Percentiles rank a stretch among this genome's conserved stretches.
Conservation (phyloP, 108 stramenopile species). For the Cyclotella baltica region DNA sequence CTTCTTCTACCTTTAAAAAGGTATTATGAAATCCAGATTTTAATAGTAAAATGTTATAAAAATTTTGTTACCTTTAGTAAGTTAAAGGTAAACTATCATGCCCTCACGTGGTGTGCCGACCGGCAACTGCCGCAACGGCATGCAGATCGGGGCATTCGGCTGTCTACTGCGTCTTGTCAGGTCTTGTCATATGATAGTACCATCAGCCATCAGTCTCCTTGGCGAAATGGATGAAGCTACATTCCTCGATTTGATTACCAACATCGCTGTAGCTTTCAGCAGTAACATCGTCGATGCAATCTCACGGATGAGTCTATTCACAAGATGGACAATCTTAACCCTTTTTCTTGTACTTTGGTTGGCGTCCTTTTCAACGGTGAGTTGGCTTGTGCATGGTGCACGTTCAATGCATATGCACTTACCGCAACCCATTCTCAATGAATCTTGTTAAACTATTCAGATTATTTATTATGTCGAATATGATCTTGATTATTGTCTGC, state of each 20-base stretch:
- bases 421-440: neutral
- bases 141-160: too few relatives aligned
- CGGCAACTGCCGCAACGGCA: too few relatives aligned
- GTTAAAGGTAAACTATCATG: too few relatives aligned
- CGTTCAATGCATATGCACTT: neutral
- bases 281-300: neutral
- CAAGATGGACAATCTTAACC: neutral
- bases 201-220: too few relatives aligned
- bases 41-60: too few relatives aligned
- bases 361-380: conserved; percentile 1
- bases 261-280: conserved; percentile 5
- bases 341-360: conserved; percentile 7
- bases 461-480: conserved; percentile 7
- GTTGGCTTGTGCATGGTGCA: neutral
- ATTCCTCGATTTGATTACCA: neutral
- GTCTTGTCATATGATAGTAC: too few relatives aligned
- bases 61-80: too few relatives aligned
- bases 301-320: neutral
- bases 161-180: too few relatives aligned
- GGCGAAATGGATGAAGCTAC: neutral
- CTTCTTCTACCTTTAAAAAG: too few relatives aligned
- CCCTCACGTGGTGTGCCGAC: too few relatives aligned
- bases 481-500: neutral
- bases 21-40: too few relatives aligned
- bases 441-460: neutral